phyloP scores from a whole-genome alignment of 140 eudicot genomes.

The Ambrosia hybrid region DNA sequence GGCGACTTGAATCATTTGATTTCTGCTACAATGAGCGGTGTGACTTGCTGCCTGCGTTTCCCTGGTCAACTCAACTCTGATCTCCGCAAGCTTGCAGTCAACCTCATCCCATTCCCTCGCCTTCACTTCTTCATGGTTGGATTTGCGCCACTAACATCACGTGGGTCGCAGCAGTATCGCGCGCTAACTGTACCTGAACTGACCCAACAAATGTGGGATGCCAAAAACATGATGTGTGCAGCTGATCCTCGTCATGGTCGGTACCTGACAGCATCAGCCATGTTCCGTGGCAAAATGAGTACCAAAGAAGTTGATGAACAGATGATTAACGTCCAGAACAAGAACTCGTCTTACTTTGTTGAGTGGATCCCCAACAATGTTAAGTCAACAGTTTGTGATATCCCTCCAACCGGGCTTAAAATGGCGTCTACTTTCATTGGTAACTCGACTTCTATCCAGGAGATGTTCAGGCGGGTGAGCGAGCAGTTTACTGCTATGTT shows the following conservation, averaged over 20 bases:
- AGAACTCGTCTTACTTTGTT: constrained; percentile 67
- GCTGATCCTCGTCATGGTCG: constrained; percentile 70
- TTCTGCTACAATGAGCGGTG: constrained; percentile 79
- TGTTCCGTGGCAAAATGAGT: constrained; percentile 70
- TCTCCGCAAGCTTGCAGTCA: constrained; percentile 68
- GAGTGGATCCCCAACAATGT: constrained; percentile 79
- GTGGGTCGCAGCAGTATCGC: constrained; percentile 66
- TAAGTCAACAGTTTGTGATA: constrained; percentile 75
- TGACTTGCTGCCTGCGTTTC: constrained; percentile 68
- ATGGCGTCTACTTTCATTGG: constrained; percentile 89
- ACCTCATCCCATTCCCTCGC: constrained; percentile 62
- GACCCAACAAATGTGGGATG: constrained; percentile 73
- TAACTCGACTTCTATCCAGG: constrained; percentile 72
- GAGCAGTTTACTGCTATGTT: constrained; percentile 82
- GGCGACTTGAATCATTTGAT: constrained; percentile 69
- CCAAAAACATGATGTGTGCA: constrained; percentile 72
- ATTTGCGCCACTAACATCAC: constrained; percentile 64
- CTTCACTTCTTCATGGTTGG: constrained; percentile 67
- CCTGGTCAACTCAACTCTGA: constrained; percentile 75
- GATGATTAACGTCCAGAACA: constrained; percentile 68
- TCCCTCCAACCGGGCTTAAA: constrained; percentile 69
- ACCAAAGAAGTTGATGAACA: constrained; percentile 67
- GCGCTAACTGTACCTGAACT: constrained; percentile 64
- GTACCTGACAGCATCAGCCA: constrained; percentile 64
- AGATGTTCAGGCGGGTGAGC: constrained; percentile 69